Percentiles rank a stretch among this genome's conserved stretches.
Evolutionary conservation across 768 basidiomycete species (phyloP).

Genomic region (Serendipita sp.): DNA sequence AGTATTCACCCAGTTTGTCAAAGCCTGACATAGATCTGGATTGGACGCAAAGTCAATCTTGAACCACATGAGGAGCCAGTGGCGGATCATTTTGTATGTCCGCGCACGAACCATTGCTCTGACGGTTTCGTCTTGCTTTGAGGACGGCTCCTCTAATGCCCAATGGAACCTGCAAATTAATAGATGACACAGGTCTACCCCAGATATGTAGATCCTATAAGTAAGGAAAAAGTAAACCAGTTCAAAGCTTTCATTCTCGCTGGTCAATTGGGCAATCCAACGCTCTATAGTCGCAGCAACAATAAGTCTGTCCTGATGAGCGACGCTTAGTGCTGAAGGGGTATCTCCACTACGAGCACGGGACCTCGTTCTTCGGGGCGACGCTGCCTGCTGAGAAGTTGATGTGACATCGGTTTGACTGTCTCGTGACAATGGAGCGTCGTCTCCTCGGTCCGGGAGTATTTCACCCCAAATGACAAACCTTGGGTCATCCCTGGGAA

Average conservation of each 20-base stretch:
- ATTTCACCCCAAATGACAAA: conserved; percentile 82
- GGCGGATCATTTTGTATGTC: conserved; percentile 78
- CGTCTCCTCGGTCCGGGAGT: conserved; percentile 16
- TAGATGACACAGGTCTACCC: conserved; percentile 63
- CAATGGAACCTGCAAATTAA: conserved; percentile 81
- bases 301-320: conserved; percentile 33
- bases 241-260: conserved; percentile 72
- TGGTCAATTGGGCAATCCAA: conserved; percentile 83
- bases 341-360: not conserved
- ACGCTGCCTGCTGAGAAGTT: conserved; percentile 10
- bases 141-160: conserved; percentile 42
- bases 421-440: conserved; percentile 20
- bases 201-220: conserved; percentile 69
- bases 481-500: conserved; percentile 68
- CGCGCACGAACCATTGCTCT: conserved; percentile 68
- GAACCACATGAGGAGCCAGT: conserved; percentile 86
- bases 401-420: conserved; percentile 23
- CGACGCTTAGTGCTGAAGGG: conserved; percentile 1
- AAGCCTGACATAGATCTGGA: conserved; percentile 50
- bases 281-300: conserved; percentile 84
- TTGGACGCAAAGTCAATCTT: conserved; percentile 74
- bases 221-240: conserved; percentile 83
- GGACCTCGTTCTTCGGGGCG: not conserved
- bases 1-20: conserved; percentile 72
- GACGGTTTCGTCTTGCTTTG: conserved; percentile 47